A percentile compares a stretch with the other conserved stretches of the same genome.
These are phyloP conservation scores for Fremontodendron californicum DNA, from an alignment of 345 rosid species.

Conservation along the genomic window DNA sequence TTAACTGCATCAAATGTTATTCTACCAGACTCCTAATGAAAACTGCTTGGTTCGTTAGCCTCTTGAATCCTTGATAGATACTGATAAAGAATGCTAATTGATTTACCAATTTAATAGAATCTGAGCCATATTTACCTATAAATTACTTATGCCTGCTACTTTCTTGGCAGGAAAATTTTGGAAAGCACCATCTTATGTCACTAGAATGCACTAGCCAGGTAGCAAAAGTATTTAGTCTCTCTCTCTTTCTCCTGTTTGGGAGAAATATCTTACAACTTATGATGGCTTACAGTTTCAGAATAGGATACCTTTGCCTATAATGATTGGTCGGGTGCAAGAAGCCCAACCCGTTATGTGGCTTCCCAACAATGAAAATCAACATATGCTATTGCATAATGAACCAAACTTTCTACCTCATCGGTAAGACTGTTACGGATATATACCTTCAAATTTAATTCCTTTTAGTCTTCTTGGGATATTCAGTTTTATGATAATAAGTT, in stretches of 20 bases:
- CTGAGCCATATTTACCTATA: not conserved
- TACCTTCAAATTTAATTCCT: not conserved
- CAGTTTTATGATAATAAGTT: not conserved
- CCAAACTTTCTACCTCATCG: constrained; percentile 50
- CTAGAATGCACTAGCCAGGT: constrained; percentile 64
- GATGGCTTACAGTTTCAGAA: constrained; percentile 47
- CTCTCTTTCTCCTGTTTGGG: not conserved
- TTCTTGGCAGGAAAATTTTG: constrained; percentile 52
- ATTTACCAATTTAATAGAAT: not conserved
- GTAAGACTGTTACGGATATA: constrained; percentile 27
- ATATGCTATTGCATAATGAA: constrained; percentile 49
- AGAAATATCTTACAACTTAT: constrained; percentile 15
- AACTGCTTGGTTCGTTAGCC: not conserved
- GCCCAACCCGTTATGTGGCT: constrained; percentile 64
- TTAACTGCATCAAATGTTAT: not conserved
- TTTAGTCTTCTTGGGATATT: not conserved
- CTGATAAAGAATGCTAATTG: constrained; percentile 2
- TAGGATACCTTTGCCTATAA: constrained; percentile 54
- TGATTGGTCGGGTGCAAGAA: constrained; percentile 61
- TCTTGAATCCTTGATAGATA: not conserved
- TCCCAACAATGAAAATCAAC: constrained; percentile 56
- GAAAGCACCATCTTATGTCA: constrained; percentile 54
- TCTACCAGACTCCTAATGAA: not conserved
- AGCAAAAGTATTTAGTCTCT: constrained; percentile 17
- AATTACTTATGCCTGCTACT: not conserved